Evolutionary conservation across 2,329 filamentous ascomycete species (phyloP), one percentile per base, ranked within the genome.

Genomic region (Samsoniella hepiali): DNA sequence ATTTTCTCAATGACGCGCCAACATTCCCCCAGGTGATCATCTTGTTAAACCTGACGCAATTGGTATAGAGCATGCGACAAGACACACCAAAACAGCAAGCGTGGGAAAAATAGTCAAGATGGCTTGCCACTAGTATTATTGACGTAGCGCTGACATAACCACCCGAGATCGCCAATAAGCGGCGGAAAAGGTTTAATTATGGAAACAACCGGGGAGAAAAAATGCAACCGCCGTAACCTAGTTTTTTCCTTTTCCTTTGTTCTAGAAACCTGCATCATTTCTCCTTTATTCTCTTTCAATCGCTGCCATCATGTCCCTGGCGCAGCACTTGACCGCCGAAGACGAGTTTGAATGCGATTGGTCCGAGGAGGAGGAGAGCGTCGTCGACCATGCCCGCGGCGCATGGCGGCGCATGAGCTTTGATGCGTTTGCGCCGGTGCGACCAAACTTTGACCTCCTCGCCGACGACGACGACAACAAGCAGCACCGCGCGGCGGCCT

Each of bases 321-420:
- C 31, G 29, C 59, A 62, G 50, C 59, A 62, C 29, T 29, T 62
- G 50, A 61, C 17, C 32, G 47, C 34, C 9, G 58, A 61, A 17
- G 49, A 61, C 10, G 58, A 45, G 7, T 61, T 54, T 17, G 58
- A 61, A 40, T 36, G 49, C 36, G 58, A 59, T 45, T 13, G 50
- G 44, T 45, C 57, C 8, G 57, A 59, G 2, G 45, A 40, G 13
- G 57, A 59, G 4, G 57, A 50, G 7, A 34, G 17, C 34, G 3
- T 22, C 17, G 15, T 8, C 32, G 10, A 59, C 34, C 57, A 59
- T 6, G 32, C 34, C 32, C 45, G 36, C 32, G 57, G 44, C 6
- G 44, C 58, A 31, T 61, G 58, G 58, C 58, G 58, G 49, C 58
- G 58, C 38, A 61, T 61, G 58, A 61, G 58, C 29, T 61, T 61